Evolutionary conservation across 2,329 filamentous ascomycete species (phyloP).

Genomic region (Colletotrichum orbiculare): DNA sequence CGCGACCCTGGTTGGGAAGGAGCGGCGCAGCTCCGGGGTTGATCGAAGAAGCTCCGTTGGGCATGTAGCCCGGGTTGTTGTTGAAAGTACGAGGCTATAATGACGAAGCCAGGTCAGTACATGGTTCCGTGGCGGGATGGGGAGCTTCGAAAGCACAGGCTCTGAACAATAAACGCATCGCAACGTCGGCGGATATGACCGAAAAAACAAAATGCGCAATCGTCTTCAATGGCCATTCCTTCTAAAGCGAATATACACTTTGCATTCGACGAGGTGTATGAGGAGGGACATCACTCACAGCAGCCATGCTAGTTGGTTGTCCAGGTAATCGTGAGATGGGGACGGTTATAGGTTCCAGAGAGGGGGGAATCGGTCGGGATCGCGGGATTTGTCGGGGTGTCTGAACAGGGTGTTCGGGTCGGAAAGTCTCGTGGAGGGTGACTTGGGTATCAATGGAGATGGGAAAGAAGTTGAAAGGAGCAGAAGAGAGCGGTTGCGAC

Average conservation of each 20-base stretch:
- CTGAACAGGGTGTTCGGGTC: conserved; percentile 28
- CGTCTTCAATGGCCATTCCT: background rate
- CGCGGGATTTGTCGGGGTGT: conserved; percentile 27
- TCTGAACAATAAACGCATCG: conserved; percentile 9
- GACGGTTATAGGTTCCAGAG: conserved; percentile 21
- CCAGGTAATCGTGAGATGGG: conserved; percentile 33
- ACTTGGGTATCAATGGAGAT: conserved; percentile 39
- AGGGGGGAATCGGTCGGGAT: conserved; percentile 26
- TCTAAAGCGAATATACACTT: background rate
- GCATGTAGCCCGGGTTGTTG: conserved; percentile 68
- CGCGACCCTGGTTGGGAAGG: conserved; percentile 74
- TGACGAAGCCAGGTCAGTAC: conserved; percentile 30
- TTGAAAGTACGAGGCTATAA: conserved; percentile 57
- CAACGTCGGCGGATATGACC: conserved; percentile 1
- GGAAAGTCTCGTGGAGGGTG: conserved; percentile 20
- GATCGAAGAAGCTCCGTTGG: conserved; percentile 68
- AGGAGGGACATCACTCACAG: conserved; percentile 29
- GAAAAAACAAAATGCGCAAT: conserved; percentile 4
- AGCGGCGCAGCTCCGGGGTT: conserved; percentile 72
- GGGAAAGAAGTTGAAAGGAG: conserved; percentile 32
- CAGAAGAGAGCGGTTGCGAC: conserved; percentile 38
- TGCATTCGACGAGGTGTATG: background rate
- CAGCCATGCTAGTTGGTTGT: conserved; percentile 38
- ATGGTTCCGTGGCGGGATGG: conserved; percentile 22
- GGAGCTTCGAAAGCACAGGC: conserved; percentile 21